A percentile compares a stretch with the other conserved stretches of the same genome.
These are phyloP conservation scores for Yamadazyma triangularis DNA, from an alignment of 1,139 yeast genomes.

Conservation along the genomic window DNA sequence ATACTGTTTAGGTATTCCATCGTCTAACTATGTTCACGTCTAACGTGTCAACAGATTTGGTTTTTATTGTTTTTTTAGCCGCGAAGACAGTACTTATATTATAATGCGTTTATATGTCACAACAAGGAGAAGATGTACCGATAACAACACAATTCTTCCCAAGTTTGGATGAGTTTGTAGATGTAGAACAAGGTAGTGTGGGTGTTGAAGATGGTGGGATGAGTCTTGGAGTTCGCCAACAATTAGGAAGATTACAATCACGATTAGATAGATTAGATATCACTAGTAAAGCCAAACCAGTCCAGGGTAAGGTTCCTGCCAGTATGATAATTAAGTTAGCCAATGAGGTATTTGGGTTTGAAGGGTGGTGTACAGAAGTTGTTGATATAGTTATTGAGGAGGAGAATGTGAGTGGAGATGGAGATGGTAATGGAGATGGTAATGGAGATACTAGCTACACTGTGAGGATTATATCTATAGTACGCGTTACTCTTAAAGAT, in stretches of 20 bases:
- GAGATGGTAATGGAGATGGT: neutral
- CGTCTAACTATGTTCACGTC: slow-evolving; percentile 1
- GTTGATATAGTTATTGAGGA: slow-evolving; percentile 21
- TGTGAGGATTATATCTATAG: slow-evolving; percentile 20
- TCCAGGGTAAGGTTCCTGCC: slow-evolving; percentile 12
- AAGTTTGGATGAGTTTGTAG: neutral
- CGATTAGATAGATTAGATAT: slow-evolving; percentile 24
- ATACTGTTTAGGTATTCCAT: slow-evolving; percentile 43
- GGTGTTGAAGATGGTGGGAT: slow-evolving; percentile 1
- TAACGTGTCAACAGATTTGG: neutral
- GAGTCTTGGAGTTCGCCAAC: slow-evolving; percentile 24
- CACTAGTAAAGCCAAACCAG: slow-evolving; percentile 11
- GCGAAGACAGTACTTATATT: neutral
- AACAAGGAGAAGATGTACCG: neutral
- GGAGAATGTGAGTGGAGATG: slow-evolving; percentile 12
- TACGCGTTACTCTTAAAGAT: slow-evolving; percentile 44
- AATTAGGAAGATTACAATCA: slow-evolving; percentile 34
- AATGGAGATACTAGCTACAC: slow-evolving; percentile 12
- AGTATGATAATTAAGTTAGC: slow-evolving; percentile 46
- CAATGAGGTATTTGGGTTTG: slow-evolving; percentile 59
- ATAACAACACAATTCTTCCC: slow-evolving; percentile 1
- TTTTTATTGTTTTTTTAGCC: neutral
- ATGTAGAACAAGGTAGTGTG: slow-evolving; percentile 1
- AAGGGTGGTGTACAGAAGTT: slow-evolving; percentile 62
- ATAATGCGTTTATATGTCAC: neutral